Conservation (phyloP, 1,284 basidiomycete genomes). For the Rhodotorula sp. region DNA sequence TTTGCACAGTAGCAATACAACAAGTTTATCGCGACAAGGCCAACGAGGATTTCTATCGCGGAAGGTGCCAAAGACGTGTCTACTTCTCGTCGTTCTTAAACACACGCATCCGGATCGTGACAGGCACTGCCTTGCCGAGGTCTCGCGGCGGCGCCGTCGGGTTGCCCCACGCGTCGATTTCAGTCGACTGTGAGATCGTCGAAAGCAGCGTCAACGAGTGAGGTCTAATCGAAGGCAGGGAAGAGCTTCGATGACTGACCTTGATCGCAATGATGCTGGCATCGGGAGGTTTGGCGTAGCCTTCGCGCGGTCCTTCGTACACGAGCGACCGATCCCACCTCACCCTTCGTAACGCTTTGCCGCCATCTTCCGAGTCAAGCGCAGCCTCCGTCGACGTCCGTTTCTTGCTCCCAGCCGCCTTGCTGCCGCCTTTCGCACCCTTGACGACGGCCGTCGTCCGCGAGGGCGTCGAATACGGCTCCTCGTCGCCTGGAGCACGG, state of each 20-base stretch:
- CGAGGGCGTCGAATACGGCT: slow-evolving; percentile 37
- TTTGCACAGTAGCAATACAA: neutral
- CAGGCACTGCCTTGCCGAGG: slow-evolving; percentile 27
- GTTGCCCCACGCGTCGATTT: slow-evolving; percentile 42
- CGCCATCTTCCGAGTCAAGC: neutral
- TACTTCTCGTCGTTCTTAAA: slow-evolving; percentile 41
- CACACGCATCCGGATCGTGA: slow-evolving; percentile 38
- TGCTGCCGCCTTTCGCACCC: neutral
- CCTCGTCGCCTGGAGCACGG: slow-evolving; percentile 42
- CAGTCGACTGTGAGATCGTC: neutral
- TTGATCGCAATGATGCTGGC: slow-evolving; percentile 26
- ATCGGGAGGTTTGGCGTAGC: neutral
- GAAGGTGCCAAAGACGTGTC: neutral
- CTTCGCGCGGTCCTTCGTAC: slow-evolving; percentile 21
- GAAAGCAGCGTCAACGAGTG: neutral
- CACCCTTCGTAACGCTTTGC: slow-evolving; percentile 2
- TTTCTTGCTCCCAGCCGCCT: slow-evolving; percentile 12
- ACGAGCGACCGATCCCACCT: slow-evolving; percentile 38
- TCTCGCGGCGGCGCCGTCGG: slow-evolving; percentile 17
- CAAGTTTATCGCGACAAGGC: too few species aligned
- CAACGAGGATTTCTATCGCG: too few species aligned
- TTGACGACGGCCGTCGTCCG: slow-evolving; percentile 1
- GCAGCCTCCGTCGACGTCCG: neutral
- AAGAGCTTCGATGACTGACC: slow-evolving; percentile 9
- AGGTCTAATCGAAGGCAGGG: accelerated